Percentiles rank a stretch among this genome's conserved stretches.
Evolutionary conservation across 306 rosid genomes (phyloP).

Genomic region (Corylus americana): DNA sequence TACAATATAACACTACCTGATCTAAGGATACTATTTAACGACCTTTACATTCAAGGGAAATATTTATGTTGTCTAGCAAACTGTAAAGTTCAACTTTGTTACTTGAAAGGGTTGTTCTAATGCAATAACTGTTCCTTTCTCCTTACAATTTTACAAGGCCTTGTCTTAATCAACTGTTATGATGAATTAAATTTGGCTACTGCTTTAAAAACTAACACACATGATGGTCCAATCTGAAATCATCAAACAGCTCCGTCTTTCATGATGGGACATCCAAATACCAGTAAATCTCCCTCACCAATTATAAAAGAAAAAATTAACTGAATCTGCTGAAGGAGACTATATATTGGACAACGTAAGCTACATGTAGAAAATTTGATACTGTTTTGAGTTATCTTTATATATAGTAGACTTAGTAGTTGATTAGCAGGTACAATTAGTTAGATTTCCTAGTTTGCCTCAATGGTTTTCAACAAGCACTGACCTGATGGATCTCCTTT

Average conservation of each 20-base stretch:
- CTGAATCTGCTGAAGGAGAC: not conserved
- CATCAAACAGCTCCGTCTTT: not conserved
- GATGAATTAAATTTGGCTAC: not conserved
- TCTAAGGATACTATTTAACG: no score
- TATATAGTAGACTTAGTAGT: not conserved
- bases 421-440: not conserved
- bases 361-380: not conserved
- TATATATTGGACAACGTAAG: not conserved
- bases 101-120: no score
- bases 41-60: no score
- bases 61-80: no score
- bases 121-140: no score
- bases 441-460: not conserved
- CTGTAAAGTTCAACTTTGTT: no score
- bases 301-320: not conserved
- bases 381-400: not conserved
- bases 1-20: no score
- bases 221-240: not conserved
- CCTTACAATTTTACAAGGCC: not conserved
- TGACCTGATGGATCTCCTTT: constrained; percentile 96
- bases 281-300: not conserved
- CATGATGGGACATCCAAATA: not conserved
- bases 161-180: not conserved
- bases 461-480: constrained; percentile 31
- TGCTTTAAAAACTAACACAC: not conserved